Evolutionary conservation across 169 alveolate genomes (phyloP), one percentile per base, ranked within the genome.

Genomic region (Eimeria tenella): DNA sequence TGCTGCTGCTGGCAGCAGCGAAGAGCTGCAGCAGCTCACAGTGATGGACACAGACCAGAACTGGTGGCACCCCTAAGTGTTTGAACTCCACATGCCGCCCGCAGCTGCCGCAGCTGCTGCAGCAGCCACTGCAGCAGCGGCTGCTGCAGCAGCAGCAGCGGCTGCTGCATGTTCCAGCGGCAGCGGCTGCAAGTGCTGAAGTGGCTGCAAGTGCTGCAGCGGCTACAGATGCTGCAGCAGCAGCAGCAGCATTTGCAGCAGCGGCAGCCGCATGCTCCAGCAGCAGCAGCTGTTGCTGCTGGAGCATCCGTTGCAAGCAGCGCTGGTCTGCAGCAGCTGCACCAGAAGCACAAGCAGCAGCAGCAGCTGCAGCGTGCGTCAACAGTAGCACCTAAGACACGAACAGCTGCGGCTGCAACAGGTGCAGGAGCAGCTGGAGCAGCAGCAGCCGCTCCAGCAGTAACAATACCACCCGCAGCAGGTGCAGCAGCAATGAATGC

Each of bases 71-170:
- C 55, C 52, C 49, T 73, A 42, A n/a, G 4, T 31, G 1, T 19
- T 73, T 73, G 49, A 10, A 73, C 82, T 4, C 7, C 74, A 65
- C 8, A 65, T 31, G 4, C 11, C 21, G 74, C 7, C 23, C 8
- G 74, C 42, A 6, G 74, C 23, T 15, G 23, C 17, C 8, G 74
- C 74, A 65, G 49, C 10, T 9, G n/a, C 53, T 7, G 5, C 82
- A 25, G 82, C 82, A 73, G 82, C 82, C 6, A 23, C 82, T 73
- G 82, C 82, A 21, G 55, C 82, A 1, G 82, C 82, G 4, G 55
- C 52, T 73, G 82, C 82, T 25, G 82, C 82, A 0, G 82, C 82
- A 2, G 19, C 52, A 21, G 58, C 52, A 73, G 82, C 82, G 25
- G 82, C 55, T 5, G 55, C 4, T 21, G 5, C 15, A 42, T 3